phyloP scores from a whole-genome alignment of 2,329 filamentous ascomycete genomes.

The Colletotrichum acutatum region DNA sequence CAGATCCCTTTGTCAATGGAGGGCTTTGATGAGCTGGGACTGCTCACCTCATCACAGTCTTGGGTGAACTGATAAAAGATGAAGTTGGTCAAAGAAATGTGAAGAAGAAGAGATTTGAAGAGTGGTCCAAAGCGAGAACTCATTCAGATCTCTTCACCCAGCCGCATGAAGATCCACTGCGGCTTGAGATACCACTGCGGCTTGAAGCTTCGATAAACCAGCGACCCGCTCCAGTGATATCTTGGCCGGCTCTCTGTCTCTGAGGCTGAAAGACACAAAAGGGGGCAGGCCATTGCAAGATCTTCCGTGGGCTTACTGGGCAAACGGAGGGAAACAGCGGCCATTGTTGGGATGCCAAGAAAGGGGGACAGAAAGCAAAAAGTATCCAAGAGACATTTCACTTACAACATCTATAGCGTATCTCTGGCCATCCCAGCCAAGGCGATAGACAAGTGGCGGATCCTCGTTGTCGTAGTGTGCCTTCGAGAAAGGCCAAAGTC shows the following conservation, averaged over 20 bases:
- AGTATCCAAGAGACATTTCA: constrained; percentile 11
- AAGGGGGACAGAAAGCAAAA: neutral
- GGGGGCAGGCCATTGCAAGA: neutral
- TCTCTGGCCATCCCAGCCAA: constrained; percentile 52
- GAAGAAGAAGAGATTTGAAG: neutral
- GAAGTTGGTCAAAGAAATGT: neutral
- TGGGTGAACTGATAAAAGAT: neutral
- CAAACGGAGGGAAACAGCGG: neutral
- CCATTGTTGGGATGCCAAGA: neutral
- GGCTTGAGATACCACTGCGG: neutral
- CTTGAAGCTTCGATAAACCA: neutral
- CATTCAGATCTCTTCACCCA: neutral
- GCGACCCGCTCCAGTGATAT: neutral
- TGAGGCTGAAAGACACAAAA: neutral
- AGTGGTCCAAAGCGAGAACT: neutral
- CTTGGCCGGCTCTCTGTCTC: neutral
- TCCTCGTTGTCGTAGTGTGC: constrained; percentile 59
- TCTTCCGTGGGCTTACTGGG: neutral
- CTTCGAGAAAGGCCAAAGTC: constrained; percentile 63
- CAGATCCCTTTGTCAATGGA: no score
- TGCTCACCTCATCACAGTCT: neutral
- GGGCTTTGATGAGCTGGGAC: neutral
- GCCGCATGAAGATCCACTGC: neutral
- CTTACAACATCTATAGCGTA: constrained; percentile 54
- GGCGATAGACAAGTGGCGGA: constrained; percentile 46